These are phyloP conservation scores for Naganishia albida DNA, from an alignment of 1,284 basidiomycete species.

Conservation along the genomic window DNA sequence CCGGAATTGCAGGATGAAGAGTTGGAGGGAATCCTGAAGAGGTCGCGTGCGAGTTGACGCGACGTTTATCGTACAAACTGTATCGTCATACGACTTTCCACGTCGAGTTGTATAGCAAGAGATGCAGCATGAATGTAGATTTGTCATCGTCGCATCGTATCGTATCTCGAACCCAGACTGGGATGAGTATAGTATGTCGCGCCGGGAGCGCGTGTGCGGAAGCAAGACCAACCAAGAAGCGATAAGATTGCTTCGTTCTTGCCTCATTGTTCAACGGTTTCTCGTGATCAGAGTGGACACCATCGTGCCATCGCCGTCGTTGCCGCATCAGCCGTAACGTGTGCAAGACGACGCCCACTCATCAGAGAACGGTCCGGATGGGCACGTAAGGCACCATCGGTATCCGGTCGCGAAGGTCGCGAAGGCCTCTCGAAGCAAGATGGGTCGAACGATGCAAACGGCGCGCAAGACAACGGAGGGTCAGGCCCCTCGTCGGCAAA, in stretches of 20 bases:
- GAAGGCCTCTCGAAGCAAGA: background rate
- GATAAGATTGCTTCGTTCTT: no score
- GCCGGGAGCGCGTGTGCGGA: no score
- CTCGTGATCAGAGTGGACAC: no score
- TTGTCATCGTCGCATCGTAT: background rate
- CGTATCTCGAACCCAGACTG: no score
- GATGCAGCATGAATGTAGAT: background rate
- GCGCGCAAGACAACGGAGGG: background rate
- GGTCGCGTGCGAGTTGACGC: background rate
- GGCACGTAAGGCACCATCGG: background rate
- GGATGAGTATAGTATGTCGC: no score
- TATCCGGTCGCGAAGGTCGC: background rate
- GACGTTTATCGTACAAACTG: background rate
- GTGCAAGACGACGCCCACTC: no score
- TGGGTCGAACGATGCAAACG: constrained; percentile 9
- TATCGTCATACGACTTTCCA: background rate
- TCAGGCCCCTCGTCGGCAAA: background rate
- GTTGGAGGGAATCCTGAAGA: constrained; percentile 2
- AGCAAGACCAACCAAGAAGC: no score
- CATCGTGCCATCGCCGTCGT: no score
- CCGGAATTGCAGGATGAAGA: background rate
- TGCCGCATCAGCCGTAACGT: no score
- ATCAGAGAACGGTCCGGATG: no score
- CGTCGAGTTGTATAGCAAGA: background rate
- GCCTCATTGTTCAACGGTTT: no score